Conservation (phyloP, 2,329 filamentous ascomycete genomes). For the Davidsoniella neocaledoniae region DNA sequence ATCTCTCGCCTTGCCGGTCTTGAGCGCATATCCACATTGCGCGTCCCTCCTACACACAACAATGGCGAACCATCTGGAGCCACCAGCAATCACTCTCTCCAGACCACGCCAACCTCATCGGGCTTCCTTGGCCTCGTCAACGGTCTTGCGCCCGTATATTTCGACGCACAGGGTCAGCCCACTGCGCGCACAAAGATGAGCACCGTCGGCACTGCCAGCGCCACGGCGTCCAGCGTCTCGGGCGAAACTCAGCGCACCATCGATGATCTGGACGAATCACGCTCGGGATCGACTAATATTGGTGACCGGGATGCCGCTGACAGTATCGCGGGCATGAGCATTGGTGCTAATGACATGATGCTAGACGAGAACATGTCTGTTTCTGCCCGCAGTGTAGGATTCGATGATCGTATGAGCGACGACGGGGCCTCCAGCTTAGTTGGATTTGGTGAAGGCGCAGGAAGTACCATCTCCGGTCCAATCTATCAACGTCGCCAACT, state of each 20-base stretch:
- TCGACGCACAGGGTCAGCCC: slow-evolving; percentile 58
- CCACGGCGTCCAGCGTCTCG: slow-evolving; percentile 47
- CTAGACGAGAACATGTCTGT: slow-evolving; percentile 33
- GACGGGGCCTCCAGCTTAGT: slow-evolving; percentile 72
- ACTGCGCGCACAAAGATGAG: slow-evolving; percentile 57
- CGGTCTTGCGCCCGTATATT: slow-evolving; percentile 43
- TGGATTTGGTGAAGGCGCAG: slow-evolving; percentile 83
- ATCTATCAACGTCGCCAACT: slow-evolving; percentile 40
- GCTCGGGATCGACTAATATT: slow-evolving; percentile 5
- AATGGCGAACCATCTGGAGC: slow-evolving; percentile 16
- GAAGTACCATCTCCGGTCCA: slow-evolving; percentile 66
- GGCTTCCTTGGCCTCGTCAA: slow-evolving; percentile 22
- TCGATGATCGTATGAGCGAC: slow-evolving; percentile 64
- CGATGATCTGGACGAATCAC: slow-evolving; percentile 37
- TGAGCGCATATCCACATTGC: slow-evolving; percentile 66
- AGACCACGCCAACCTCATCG: slow-evolving; percentile 34
- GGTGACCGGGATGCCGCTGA: slow-evolving; percentile 48
- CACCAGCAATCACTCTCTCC: slow-evolving; percentile 26
- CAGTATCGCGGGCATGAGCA: slow-evolving; percentile 39
- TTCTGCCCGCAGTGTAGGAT: slow-evolving; percentile 31
- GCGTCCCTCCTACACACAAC: slow-evolving; percentile 26
- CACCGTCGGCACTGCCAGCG: slow-evolving; percentile 81
- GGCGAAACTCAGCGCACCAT: slow-evolving; percentile 32
- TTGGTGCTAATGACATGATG: slow-evolving; percentile 29
- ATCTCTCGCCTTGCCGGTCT: slow-evolving; percentile 90